Evolutionary conservation across 108 stramenopile species (phyloP).

Genomic region (Nannochloropsis gaditana): DNA sequence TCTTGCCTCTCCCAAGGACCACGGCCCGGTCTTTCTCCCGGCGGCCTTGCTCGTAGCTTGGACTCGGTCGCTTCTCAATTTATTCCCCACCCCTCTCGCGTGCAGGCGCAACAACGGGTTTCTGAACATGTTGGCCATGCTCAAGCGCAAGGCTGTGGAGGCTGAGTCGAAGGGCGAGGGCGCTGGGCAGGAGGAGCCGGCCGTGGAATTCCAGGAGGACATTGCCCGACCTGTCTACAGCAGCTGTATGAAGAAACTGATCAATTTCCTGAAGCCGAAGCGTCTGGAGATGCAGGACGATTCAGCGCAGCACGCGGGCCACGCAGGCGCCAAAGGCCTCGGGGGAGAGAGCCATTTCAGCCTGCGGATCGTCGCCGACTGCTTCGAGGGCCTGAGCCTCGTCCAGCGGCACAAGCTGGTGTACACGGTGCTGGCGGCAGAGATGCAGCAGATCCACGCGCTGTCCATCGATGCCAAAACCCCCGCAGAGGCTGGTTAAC

Average conservation of each 20-base stretch:
- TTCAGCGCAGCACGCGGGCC: conserved; percentile 69
- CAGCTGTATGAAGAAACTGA: conserved; percentile 63
- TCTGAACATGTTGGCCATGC: conserved; percentile 83
- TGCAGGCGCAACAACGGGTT: conserved; percentile 94
- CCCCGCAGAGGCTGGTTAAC: conserved; percentile 60
- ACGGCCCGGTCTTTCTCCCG: too few relatives aligned
- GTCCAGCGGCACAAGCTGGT: conserved; percentile 86
- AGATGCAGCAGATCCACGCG: conserved; percentile 84
- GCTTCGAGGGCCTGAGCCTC: conserved; percentile 77
- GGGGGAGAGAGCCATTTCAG: conserved; percentile 72
- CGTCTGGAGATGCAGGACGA: not conserved
- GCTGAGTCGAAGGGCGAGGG: conserved; percentile 30
- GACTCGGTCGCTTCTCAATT: not conserved
- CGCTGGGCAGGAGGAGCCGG: not conserved
- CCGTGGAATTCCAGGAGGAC: not conserved
- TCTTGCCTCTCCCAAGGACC: too few relatives aligned
- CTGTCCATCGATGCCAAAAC: conserved; percentile 74
- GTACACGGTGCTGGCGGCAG: conserved; percentile 76
- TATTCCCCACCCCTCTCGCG: not conserved
- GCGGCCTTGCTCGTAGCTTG: too few relatives aligned
- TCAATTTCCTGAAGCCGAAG: conserved; percentile 12
- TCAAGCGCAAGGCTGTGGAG: conserved; percentile 62
- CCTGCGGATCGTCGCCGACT: conserved; percentile 69
- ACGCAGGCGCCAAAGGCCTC: conserved; percentile 64
- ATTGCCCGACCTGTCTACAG: conserved; percentile 64